These are phyloP conservation scores for Tetrahymena thermophila DNA, from an alignment of 73 alveolate genomes.

Conservation along the genomic window DNA sequence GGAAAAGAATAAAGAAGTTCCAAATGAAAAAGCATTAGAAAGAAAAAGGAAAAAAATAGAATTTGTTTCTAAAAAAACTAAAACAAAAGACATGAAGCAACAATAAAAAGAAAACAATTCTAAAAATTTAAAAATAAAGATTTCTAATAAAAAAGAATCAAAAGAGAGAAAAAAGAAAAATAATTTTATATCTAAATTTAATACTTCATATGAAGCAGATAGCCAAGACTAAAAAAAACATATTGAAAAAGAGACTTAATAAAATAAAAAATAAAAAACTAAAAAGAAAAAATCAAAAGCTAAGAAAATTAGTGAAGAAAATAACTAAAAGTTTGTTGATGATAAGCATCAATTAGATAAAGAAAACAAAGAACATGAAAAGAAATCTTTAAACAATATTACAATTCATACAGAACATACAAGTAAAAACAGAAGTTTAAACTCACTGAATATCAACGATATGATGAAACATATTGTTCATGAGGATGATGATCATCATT, in stretches of 20 bases:
- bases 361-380: neutral
- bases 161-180: neutral
- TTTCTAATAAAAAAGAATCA: neutral
- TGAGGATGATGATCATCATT: neutral
- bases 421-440: neutral
- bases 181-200: neutral
- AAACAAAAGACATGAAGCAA: neutral
- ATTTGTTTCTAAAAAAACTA: neutral
- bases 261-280: neutral
- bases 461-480: neutral
- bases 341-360: neutral
- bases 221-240: neutral
- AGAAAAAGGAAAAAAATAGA: neutral
- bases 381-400: neutral
- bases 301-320: neutral
- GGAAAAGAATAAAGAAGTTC: neutral
- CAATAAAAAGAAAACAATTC: neutral
- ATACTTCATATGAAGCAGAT: neutral
- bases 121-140: neutral
- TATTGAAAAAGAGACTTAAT: neutral
- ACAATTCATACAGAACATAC: neutral
- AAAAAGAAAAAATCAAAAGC: neutral
- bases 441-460: neutral
- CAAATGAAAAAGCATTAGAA: neutral
- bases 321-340: neutral